Evolutionary conservation across 2,329 filamentous ascomycete genomes (phyloP).

Genomic region (Colletotrichum tabaci): DNA sequence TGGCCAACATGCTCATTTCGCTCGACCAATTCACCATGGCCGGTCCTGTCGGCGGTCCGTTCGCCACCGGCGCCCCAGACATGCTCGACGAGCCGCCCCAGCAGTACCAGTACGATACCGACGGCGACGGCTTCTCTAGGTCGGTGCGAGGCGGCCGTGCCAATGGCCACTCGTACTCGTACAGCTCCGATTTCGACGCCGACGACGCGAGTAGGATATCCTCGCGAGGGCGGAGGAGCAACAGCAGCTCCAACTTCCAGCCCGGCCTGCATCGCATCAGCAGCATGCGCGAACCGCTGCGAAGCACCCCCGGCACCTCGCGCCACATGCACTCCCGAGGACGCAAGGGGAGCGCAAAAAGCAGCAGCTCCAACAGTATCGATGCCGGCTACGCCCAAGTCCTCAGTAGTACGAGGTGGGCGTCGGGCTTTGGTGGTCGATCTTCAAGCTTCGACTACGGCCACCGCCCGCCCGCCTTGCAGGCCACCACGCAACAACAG

Average conservation of each 20-base stretch:
- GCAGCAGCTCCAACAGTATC: slow-evolving; percentile 78
- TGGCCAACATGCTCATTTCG: slow-evolving; percentile 95
- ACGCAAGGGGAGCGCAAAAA: slow-evolving; percentile 80
- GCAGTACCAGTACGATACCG: slow-evolving; percentile 39
- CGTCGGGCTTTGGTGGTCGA: slow-evolving; percentile 66
- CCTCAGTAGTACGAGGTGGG: slow-evolving; percentile 71
- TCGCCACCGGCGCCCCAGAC: slow-evolving; percentile 21
- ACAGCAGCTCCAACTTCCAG: slow-evolving; percentile 83
- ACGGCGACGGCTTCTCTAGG: slow-evolving; percentile 35
- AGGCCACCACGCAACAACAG: slow-evolving; percentile 32
- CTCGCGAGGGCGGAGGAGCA: slow-evolving; percentile 79
- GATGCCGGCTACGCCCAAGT: slow-evolving; percentile 74
- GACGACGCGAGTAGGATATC: slow-evolving; percentile 70
- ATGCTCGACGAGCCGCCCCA: slow-evolving; percentile 39
- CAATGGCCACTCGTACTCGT: slow-evolving; percentile 61
- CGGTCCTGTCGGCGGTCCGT: slow-evolving; percentile 17
- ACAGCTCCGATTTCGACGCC: slow-evolving; percentile 73
- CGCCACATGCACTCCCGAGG: slow-evolving; percentile 67
- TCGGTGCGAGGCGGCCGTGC: slow-evolving; percentile 42
- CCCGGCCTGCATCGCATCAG: slow-evolving; percentile 73
- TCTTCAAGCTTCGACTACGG: slow-evolving; percentile 84
- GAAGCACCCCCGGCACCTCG: slow-evolving; percentile 56
- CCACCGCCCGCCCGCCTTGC: slow-evolving; percentile 56
- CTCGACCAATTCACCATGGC: slow-evolving; percentile 84
- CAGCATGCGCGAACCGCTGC: slow-evolving; percentile 68